Evolutionary conservation across 2,329 filamentous ascomycete species (phyloP), one percentile per base, ranked within the genome.

Genomic region (Leptographium galeiforme): DNA sequence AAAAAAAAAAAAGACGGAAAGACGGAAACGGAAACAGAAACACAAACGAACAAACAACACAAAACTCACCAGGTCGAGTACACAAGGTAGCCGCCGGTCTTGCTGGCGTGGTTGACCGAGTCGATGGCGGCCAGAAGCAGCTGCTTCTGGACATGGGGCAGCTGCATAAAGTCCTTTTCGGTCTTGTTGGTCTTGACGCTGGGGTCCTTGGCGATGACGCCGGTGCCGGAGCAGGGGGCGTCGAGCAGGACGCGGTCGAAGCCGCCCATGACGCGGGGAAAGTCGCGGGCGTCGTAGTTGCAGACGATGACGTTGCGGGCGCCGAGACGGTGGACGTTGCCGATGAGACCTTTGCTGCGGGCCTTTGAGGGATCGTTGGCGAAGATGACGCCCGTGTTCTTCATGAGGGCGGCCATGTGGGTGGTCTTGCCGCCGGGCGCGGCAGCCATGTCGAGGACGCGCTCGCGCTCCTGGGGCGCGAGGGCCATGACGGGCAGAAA

Each of bases 161-260:
- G 80, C 63, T 85, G 82, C 68, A 96, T 80, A 73, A 98, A 98
- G 68, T 98, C 93, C 59, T 84, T 85, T 66, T 95, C 89, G 12
- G 87, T 94, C 76, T 97, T 97, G 75, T 96, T 97, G 30, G 91
- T 97, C 78, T 98, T 98, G 61, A 98, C 89, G 59, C 85, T 89
- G 36, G 91, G 81, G 69, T 98, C 93, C 73, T 98, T 98, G 58
- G 89, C 86, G 60, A 98, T 98, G 64, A 98, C 93, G 63, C 93
- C 93, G 1, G 93, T 98, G 61, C 93, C 91, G 4, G 90, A 95
- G 72, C 93, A 97, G 6, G 93, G 93, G 1, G 89, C 90, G 71
- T 98, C 90, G 55, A 97, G 85, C 47, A 97, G 73, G 7, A 98
- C 89, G 58, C 93, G 81, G 68, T 98, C 93, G 58, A 98, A 98